Conservation (phyloP, 2,329 filamentous ascomycete species). For the Phyllosticta capitalensis region DNA sequence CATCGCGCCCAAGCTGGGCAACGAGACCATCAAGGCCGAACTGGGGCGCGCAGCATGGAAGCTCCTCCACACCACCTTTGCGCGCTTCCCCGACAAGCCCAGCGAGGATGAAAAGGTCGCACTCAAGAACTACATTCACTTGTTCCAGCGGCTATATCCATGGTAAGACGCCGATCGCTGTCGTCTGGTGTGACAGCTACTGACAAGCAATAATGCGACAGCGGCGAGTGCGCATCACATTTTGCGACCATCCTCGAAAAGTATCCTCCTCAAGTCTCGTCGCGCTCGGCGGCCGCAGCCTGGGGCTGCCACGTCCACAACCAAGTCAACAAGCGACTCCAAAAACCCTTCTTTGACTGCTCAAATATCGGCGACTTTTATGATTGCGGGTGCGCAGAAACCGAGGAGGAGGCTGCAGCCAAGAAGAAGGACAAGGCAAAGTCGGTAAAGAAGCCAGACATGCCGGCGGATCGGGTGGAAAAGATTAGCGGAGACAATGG, state of each 20-base stretch:
- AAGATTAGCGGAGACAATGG: slow-evolving; percentile 19
- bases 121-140: slow-evolving; percentile 50
- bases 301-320: slow-evolving; percentile 62
- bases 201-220: slow-evolving; percentile 18
- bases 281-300: slow-evolving; percentile 50
- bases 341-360: slow-evolving; percentile 54
- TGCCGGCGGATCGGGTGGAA: slow-evolving; percentile 20
- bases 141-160: slow-evolving; percentile 56
- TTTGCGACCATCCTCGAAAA: slow-evolving; percentile 52
- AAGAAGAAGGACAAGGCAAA: slow-evolving; percentile 6
- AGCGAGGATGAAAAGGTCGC: slow-evolving; percentile 51
- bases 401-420: slow-evolving; percentile 23
- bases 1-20: slow-evolving; percentile 73
- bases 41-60: slow-evolving; percentile 58
- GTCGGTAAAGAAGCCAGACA: slow-evolving; percentile 18
- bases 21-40: slow-evolving; percentile 59
- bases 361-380: slow-evolving; percentile 57
- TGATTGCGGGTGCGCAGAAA: slow-evolving; percentile 55
- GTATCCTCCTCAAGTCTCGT: slow-evolving; percentile 55
- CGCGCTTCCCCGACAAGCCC: slow-evolving; percentile 54
- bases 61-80: slow-evolving; percentile 57
- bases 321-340: slow-evolving; percentile 52
- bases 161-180: slow-evolving; percentile 34
- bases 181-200: background rate
- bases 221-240: slow-evolving; percentile 56